Evolutionary conservation across 202 grass and related monocot genomes (phyloP), one percentile per base, ranked within the genome.

Genomic region (Thinopyrum obtusiflorum): DNA sequence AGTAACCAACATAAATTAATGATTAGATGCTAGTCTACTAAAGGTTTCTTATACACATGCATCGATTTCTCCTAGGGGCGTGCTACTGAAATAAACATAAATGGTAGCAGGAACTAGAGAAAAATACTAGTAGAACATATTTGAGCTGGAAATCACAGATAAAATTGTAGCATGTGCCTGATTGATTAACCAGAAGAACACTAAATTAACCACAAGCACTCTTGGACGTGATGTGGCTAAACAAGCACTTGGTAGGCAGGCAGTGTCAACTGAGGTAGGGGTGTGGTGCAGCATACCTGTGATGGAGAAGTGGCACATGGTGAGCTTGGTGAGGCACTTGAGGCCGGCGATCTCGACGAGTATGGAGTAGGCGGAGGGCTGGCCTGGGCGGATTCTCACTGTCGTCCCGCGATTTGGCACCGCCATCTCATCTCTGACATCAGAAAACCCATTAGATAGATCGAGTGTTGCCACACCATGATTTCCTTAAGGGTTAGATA

Each of bases 231-330:
- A 11, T 87, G 35, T 31, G 12, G 21, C 23, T 20, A 35, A 78
- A 88, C 18, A 42, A 49, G 32, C 51, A 77, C 40, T 11, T 25
- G 9, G 47, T 42, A 31, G 20, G 39, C 26, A 33, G 24, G 51
- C 18, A 78, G 78, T 49, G 51, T 32, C 35, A 82, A 81, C 60
- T 60, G 79, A 67, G 33, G 14, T 79, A 55, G 36, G 14, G 1
- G 6, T 15, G 62, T 6, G 17, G 23, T 18, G 68, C 37, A 31
- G 68, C 63, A 46, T 61, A 95, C 95, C 91, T 86, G 49, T 86
- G 49, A 98, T 96, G 23, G 93, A 98, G 82, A 98, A 96, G 78
- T 98, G 91, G 68, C 86, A 91, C 2, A 98, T 84, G n/a, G 90
- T 86, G 72, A 98, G 89, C 78, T 91, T 98, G 47, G 92, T 98